phyloP scores from a whole-genome alignment of 495 filamentous ascomycete species.

The Xanthoparmelia taractica region DNA sequence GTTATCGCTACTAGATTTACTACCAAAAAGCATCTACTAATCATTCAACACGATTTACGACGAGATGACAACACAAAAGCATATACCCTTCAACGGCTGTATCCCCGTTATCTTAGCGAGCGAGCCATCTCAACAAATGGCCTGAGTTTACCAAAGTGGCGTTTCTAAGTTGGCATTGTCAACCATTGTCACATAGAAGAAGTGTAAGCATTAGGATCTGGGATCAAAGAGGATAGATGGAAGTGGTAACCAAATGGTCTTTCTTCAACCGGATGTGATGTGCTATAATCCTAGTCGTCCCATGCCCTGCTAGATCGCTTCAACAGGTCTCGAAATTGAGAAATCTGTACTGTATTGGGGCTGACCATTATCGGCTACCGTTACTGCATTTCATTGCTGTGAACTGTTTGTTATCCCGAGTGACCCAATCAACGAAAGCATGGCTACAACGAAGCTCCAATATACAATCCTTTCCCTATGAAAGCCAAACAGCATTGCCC shows the following conservation, averaged over 20 bases:
- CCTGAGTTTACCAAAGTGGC: background rate
- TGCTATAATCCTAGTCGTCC: background rate
- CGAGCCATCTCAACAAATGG: conserved; percentile 16
- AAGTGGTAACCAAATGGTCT: background rate
- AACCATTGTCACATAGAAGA: conserved; percentile 18
- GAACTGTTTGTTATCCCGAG: background rate
- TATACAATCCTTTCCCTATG: background rate
- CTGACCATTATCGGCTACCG: background rate
- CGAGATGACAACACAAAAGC: conserved; percentile 50
- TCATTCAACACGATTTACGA: conserved; percentile 59
- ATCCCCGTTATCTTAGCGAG: conserved; percentile 21
- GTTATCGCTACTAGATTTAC: conserved; percentile 41
- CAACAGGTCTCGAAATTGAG: background rate
- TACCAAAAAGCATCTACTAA: conserved; percentile 15
- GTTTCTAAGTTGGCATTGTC: conserved; percentile 16
- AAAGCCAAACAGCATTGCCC: background rate
- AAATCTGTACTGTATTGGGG: background rate
- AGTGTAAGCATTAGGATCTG: conserved; percentile 1
- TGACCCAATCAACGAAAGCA: background rate
- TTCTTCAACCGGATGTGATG: background rate
- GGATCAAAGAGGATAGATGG: background rate
- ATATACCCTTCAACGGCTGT: conserved; percentile 59
- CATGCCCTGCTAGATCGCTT: background rate
- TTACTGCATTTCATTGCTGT: background rate
- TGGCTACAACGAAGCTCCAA: background rate